phyloP scores from a whole-genome alignment of 306 rosid genomes.

The Trichosanthes cucumerina region DNA sequence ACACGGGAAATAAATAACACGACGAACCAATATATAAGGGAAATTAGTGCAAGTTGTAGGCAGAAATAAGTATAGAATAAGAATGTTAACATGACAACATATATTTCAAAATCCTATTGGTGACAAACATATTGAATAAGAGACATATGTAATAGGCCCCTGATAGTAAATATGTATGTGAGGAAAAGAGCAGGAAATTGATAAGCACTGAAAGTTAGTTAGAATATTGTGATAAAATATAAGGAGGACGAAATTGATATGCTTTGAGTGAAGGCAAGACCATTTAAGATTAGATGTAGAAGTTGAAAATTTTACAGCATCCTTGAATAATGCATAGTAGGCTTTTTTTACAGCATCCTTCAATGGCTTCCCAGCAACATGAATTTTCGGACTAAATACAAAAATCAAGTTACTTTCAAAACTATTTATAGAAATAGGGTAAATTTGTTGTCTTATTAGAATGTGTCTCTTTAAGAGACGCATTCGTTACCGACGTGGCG shows the following conservation, averaged over 20 bases:
- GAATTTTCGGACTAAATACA: no score
- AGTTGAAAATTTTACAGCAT: conserved; percentile 26
- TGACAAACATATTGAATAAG: background rate
- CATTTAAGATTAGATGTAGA: background rate
- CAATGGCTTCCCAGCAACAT: conserved; percentile 34
- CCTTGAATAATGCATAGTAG: conserved; percentile 30
- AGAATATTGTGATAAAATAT: background rate
- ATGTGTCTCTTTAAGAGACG: no score
- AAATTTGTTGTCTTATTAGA: no score
- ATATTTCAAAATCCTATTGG: background rate
- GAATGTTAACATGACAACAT: background rate
- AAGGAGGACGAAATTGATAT: background rate
- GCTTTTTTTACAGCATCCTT: conserved; percentile 38
- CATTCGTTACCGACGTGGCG: no score
- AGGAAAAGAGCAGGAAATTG: background rate
- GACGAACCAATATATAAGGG: background rate
- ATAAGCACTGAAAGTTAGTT: background rate
- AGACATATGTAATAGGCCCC: background rate
- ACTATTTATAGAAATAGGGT: no score
- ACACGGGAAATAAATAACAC: background rate
- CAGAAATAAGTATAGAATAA: background rate
- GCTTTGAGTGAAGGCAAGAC: background rate
- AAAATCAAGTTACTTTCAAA: no score
- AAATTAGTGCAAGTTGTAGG: background rate
- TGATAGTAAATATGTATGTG: background rate